phyloP scores from a whole-genome alignment of 306 rosid species.

The Abrus precatorius region DNA sequence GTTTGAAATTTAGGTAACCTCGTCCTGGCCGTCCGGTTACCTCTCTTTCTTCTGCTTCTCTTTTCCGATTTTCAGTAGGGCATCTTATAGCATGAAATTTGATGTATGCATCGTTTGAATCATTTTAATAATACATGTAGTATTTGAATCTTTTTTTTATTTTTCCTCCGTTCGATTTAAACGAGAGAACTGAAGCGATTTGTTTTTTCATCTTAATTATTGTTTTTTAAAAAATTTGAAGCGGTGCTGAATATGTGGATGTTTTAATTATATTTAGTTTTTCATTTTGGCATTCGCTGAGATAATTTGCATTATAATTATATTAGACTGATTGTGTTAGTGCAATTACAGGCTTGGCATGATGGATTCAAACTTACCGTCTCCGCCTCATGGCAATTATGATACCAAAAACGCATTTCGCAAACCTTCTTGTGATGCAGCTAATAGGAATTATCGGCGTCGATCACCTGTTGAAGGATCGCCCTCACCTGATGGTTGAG shows the following conservation, averaged over 20 bases:
- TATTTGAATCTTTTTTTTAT: background rate
- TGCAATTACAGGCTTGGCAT: constrained; percentile 46
- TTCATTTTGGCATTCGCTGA: background rate
- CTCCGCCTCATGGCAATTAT: constrained; percentile 44
- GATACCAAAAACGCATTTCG: constrained; percentile 72
- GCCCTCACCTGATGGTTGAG: constrained; percentile 77
- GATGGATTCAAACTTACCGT: constrained; percentile 65
- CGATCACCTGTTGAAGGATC: constrained; percentile 74
- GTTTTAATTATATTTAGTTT: background rate
- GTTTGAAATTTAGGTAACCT: constrained; percentile 38
- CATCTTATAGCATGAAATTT: constrained; percentile 45
- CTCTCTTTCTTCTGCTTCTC: background rate
- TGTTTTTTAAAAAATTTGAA: background rate
- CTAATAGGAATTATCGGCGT: constrained; percentile 82
- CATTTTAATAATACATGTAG: background rate
- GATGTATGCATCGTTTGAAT: constrained; percentile 9
- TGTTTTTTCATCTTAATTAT: background rate
- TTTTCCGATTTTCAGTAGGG: background rate
- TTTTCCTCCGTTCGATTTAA: background rate
- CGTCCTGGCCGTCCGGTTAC: constrained; percentile 30
- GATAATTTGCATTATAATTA: constrained; percentile 34
- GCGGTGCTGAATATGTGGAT: background rate
- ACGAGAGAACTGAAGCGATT: background rate
- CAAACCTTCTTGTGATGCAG: constrained; percentile 74
- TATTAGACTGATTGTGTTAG: constrained; percentile 26